Evolutionary conservation across 331 rosid species (phyloP).

Genomic region (Saraca asoca): DNA sequence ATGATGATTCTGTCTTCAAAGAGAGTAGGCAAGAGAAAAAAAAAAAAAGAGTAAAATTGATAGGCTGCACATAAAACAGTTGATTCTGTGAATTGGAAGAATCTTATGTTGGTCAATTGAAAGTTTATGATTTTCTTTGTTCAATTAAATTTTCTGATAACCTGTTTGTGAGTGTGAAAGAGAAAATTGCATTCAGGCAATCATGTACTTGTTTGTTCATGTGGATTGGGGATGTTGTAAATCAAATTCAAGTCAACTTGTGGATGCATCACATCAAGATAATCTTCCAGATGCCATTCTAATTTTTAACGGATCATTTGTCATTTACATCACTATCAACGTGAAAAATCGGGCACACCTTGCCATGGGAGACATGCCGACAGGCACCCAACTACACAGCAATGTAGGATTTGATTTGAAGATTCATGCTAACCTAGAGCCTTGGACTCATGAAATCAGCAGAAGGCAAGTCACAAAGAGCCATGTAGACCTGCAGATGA

Average conservation of each 20-base stretch:
- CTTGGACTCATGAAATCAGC: constrained; percentile 74
- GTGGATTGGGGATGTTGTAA: too few species aligned
- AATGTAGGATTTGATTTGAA: constrained; percentile 59
- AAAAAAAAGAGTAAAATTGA: neutral
- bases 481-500: constrained; percentile 92
- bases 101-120: neutral
- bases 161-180: neutral
- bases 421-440: constrained; percentile 59
- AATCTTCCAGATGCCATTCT: neutral
- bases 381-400: constrained; percentile 73
- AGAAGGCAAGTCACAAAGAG: constrained; percentile 69
- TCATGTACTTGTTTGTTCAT: too few species aligned
- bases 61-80: constrained; percentile 11
- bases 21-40: neutral
- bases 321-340: neutral
- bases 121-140: neutral
- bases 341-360: constrained; percentile 75
- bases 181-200: too few species aligned
- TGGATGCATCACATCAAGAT: neutral
- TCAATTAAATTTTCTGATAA: neutral
- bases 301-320: neutral
- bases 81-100: constrained; percentile 10
- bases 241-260: too few species aligned
- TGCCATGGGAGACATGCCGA: constrained; percentile 76
- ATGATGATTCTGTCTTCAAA: constrained; percentile 33